Base-by-base conservation (phyloP, 805 yeast species). In the Candida ovalis region DNA sequence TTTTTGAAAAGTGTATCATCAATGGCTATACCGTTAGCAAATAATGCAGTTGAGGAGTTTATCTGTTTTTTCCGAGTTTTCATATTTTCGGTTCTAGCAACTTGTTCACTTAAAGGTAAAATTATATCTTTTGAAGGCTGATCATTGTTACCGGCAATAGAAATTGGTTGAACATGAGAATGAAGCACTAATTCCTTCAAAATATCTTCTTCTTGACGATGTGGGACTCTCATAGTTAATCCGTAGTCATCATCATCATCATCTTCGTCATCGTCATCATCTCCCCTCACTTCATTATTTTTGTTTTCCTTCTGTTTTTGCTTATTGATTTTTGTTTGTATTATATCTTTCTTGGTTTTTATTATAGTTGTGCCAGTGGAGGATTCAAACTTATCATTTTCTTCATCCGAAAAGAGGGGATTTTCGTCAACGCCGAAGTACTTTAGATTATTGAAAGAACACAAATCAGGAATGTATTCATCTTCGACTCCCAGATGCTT, bases 381-480 rank as follows among this genome's bases (percentile, higher is more conserved):
- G 12, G n/a, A 5, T 15, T 30, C 35, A 17, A 10, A 15, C 35
- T 30, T 30, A 8, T 25, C 45, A 3, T 44, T 44, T 35, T 52
- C 57, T 21, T 45, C 27, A n/a, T 48, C 47, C 2, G 45, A 40
- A 2, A 40, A 15, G 15, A 43, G 25, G 9, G 36, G 50, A 17
- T 44, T 37, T 17, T 50, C 57, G 27, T 50, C 54, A 28, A 53
- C 40, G 21, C 40, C 44, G 25, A 37, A 50, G 28, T 44, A 40
- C n/a, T 24, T 43, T n/a, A 42, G 19, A 24, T 44, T 30, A 37
- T 60, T 51, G 39, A 82, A 82, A 25, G 40, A 48, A 21, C 41
- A 36, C 19, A 86, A 69, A 42, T 84, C 87, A 0, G 92, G 92
- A 15, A 87, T 76, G 57, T 86, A 86, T 59, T 87, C 94, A 61